These are phyloP conservation scores for Bryoglossum gracile DNA, from an alignment of 495 filamentous ascomycete species.

Conservation along the genomic window DNA sequence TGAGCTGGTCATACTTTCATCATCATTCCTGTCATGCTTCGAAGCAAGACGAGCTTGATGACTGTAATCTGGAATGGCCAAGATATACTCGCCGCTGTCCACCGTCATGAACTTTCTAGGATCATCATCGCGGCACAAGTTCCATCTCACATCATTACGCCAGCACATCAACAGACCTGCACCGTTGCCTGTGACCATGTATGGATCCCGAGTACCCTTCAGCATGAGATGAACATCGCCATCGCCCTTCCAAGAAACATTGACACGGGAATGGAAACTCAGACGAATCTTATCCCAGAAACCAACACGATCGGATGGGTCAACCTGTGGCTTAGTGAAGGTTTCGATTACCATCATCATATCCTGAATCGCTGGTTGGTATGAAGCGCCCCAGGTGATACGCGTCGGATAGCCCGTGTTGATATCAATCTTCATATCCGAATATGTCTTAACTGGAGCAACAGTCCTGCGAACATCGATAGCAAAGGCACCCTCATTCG, in stretches of 20 bases:
- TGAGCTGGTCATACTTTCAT: constrained; percentile 55
- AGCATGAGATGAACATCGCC: constrained; percentile 92
- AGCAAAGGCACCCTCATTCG: constrained; percentile 56
- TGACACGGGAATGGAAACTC: constrained; percentile 87
- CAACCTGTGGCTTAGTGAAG: constrained; percentile 90
- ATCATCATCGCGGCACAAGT: constrained; percentile 71
- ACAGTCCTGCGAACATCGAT: constrained; percentile 89
- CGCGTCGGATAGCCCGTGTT: constrained; percentile 85
- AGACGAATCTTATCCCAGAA: constrained; percentile 99
- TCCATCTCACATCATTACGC: constrained; percentile 85
- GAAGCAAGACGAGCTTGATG: constrained; percentile 68
- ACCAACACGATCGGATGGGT: constrained; percentile 85
- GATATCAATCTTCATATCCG: constrained; percentile 82
- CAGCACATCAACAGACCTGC: constrained; percentile 97
- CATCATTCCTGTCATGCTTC: constrained; percentile 47
- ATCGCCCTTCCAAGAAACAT: constrained; percentile 84
- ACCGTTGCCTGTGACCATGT: constrained; percentile 84
- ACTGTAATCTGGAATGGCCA: constrained; percentile 90
- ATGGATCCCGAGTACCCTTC: constrained; percentile 91
- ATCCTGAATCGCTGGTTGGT: constrained; percentile 97
- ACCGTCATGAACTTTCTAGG: constrained; percentile 92
- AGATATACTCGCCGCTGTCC: constrained; percentile 85
- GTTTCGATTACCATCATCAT: constrained; percentile 99
- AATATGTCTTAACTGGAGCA: constrained; percentile 93
- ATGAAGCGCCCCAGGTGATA: constrained; percentile 95